These are phyloP conservation scores for Balakata baccata DNA, from an alignment of 345 rosid species.

Conservation along the genomic window DNA sequence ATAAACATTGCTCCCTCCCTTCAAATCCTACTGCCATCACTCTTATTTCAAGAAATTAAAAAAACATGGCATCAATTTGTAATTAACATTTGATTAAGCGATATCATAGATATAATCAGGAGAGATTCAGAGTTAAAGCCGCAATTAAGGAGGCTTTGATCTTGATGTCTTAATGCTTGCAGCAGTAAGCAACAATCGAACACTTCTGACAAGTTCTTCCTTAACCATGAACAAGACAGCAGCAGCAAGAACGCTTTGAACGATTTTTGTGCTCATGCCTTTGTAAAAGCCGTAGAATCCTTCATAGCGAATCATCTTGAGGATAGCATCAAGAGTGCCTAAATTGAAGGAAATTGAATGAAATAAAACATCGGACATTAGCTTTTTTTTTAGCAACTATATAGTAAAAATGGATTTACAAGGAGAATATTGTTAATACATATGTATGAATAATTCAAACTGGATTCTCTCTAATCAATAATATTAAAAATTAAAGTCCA, in stretches of 20 bases:
- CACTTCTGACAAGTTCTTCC: conserved; percentile 84
- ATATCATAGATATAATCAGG: not conserved
- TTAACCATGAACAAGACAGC: conserved; percentile 89
- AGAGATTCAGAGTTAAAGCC: not conserved
- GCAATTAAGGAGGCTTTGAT: conserved; percentile 37
- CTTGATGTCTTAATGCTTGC: conserved; percentile 22
- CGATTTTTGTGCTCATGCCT: conserved; percentile 90
- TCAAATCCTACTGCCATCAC: not conserved
- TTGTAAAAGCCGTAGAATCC: conserved; percentile 83
- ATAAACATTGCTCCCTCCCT: not conserved
- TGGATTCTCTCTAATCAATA: not conserved
- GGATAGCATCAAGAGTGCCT: conserved; percentile 82
- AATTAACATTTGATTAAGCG: not conserved
- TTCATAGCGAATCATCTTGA: conserved; percentile 84
- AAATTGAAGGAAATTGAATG: not conserved
- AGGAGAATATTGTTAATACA: no score
- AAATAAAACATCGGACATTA: not conserved
- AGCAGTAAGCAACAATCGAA: conserved; percentile 49
- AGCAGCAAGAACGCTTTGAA: conserved; percentile 89
- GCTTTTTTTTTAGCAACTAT: not conserved
- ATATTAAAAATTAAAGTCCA: not conserved
- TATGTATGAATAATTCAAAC: not conserved
- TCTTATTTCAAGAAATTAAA: conserved; percentile 11
- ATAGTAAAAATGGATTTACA: not conserved
- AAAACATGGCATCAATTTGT: not conserved